Evolutionary conservation across 2,329 filamentous ascomycete species (phyloP), one percentile per base, ranked within the genome.

Genomic region (Chalaropsis ovoidea): DNA sequence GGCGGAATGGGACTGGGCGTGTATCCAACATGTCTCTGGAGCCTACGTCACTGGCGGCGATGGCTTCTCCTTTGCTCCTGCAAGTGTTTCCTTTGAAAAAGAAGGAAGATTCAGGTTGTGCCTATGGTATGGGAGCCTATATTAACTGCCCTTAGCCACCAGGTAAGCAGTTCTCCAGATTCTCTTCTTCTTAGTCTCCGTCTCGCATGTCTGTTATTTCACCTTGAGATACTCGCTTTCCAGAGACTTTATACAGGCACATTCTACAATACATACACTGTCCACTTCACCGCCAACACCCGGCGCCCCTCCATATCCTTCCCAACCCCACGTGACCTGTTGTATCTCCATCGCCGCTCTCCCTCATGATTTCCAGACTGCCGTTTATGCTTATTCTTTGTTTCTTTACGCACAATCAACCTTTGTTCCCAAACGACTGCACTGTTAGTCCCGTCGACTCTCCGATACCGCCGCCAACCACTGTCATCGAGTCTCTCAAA

Each of bases 381-480:
- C 35, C 54, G 24, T 39, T 65, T 10, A 54, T 65, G 43, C 22
- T 65, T 41, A 62, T 65, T 42, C 64, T 62, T 11, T 65, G 58
- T 27, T 62, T 65, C 24, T 27, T 65, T 56, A 41, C 58, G 15
- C 22, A 65, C 10, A 47, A 65, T 19, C 31, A 62, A 11, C 24
- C 42, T 17, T 19, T 65, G 19, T 43, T 61, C 22, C 52, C 43
- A 45, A 58, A 35, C 27, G 54, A 19, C 31, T 58, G 54, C 31
- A 58, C 54, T 45, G 41, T 7, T 4, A 43, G 24, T 47, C 24
- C 17, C 31, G 6, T 15, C 43, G 24, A 10, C 39, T 27, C 27
- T n/a, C 2, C 15, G 22, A 39, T 49, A 15, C 17, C 22, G 24
- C n/a, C 41, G 24, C 31, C 43, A 35, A 62, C 8, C 61, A 39